Conservation (phyloP, 768 basidiomycete genomes). For the Lactarius evosmus region DNA sequence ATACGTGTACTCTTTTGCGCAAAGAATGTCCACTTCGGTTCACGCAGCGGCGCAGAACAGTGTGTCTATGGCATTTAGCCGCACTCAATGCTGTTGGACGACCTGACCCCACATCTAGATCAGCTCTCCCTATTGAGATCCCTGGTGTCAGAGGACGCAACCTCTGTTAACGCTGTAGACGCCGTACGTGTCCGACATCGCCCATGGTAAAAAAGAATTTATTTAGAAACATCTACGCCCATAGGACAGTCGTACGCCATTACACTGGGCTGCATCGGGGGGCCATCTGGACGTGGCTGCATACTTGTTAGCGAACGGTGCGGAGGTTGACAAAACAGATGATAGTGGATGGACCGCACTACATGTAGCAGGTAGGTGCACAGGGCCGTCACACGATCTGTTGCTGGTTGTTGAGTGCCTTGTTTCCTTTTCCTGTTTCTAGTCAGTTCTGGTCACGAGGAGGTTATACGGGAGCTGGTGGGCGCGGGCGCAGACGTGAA, state of each 20-base stretch:
- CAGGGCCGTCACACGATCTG: background rate
- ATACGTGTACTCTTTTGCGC: background rate
- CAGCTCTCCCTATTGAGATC: slow-evolving; percentile 69
- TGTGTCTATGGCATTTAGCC: slow-evolving; percentile 30
- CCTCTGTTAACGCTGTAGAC: slow-evolving; percentile 59
- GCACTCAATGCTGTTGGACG: background rate
- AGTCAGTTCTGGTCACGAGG: slow-evolving; percentile 83
- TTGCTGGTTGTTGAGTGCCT: slow-evolving; percentile 4
- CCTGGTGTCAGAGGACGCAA: slow-evolving; percentile 59
- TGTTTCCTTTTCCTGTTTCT: slow-evolving; percentile 24
- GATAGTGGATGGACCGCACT: slow-evolving; percentile 72
- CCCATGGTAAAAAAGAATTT: background rate
- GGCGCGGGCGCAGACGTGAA: slow-evolving; percentile 83
- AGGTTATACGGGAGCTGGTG: slow-evolving; percentile 69
- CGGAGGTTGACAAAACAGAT: slow-evolving; percentile 66
- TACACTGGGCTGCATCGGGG: slow-evolving; percentile 84
- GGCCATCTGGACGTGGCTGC: slow-evolving; percentile 64
- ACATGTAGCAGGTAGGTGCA: slow-evolving; percentile 65
- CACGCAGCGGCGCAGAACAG: slow-evolving; percentile 73
- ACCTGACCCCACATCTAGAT: slow-evolving; percentile 41
- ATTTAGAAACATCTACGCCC: background rate
- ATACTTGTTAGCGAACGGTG: slow-evolving; percentile 67
- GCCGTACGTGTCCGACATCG: slow-evolving; percentile 41
- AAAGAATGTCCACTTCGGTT: slow-evolving; percentile 38
- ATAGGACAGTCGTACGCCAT: slow-evolving; percentile 73